Evolutionary conservation across 148 eudicot species (phyloP).

Genomic region (Pouteria glomerata): DNA sequence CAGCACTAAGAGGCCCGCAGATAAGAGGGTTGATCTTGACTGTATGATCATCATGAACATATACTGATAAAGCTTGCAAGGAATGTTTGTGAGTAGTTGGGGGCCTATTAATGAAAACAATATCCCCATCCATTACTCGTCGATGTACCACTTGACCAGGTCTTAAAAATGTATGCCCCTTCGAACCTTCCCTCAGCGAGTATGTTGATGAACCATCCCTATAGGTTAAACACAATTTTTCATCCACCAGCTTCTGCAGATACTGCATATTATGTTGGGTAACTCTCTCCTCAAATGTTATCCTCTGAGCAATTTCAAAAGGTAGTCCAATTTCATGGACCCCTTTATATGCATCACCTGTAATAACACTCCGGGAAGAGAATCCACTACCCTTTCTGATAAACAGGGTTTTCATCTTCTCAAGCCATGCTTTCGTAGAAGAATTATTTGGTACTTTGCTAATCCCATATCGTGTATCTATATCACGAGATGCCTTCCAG

Average conservation of each 20-base stretch:
- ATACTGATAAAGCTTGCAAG: conserved; percentile 70
- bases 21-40: conserved; percentile 87
- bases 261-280: conserved; percentile 60
- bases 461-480: conserved; percentile 57
- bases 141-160: conserved; percentile 83
- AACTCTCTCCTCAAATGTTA: conserved; percentile 85
- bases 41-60: conserved; percentile 78
- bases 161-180: conserved; percentile 82
- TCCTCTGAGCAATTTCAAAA: conserved; percentile 75
- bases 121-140: conserved; percentile 91
- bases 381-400: conserved; percentile 95
- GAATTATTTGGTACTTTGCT: conserved; percentile 43
- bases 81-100: conserved; percentile 98
- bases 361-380: conserved; percentile 90
- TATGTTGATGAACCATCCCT: conserved; percentile 67
- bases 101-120: conserved; percentile 86
- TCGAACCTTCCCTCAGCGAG: conserved; percentile 86
- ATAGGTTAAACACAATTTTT: conserved; percentile 70
- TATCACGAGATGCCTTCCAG: conserved; percentile 73
- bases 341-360: conserved; percentile 78
- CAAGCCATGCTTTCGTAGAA: conserved; percentile 92
- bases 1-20: conserved; percentile 95
- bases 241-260: conserved; percentile 76
- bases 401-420: conserved; percentile 85
- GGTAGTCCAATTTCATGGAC: conserved; percentile 90